Percentiles rank a stretch among this genome's conserved stretches.
Evolutionary conservation across 192 early-diverging fungal genomes (phyloP).

Genomic region (Allomyces macrogynus): DNA sequence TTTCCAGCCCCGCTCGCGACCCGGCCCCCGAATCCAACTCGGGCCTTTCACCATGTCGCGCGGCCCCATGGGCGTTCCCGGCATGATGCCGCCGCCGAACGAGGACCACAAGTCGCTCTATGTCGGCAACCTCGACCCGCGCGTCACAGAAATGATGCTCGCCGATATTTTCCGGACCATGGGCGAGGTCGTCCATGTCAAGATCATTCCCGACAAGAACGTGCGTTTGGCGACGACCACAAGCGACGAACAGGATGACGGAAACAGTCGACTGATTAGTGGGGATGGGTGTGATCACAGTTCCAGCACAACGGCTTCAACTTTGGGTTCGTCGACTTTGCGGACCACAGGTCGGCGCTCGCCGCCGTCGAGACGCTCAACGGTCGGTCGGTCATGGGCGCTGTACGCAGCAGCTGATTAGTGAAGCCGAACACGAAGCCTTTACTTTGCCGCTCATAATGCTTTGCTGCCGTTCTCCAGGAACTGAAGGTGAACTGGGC

Average conservation of each 20-base stretch:
- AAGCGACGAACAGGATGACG: not conserved
- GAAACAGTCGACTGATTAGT: not conserved
- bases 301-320: conserved; percentile 48
- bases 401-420: conserved; percentile 20
- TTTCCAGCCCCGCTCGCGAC: too few species aligned
- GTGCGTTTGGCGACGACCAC: conserved; percentile 16
- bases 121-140: conserved; percentile 69
- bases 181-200: conserved; percentile 44
- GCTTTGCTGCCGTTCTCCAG: conserved; percentile 10
- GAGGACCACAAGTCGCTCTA: conserved; percentile 30
- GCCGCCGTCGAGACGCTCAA: conserved; percentile 49
- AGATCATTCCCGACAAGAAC: conserved; percentile 59
- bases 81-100: too few species aligned
- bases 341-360: conserved; percentile 47
- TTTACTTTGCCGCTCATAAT: not conserved
- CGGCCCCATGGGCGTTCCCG: too few species aligned
- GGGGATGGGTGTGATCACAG: conserved; percentile 12
- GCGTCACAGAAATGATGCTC: conserved; percentile 49
- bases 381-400: conserved; percentile 38
- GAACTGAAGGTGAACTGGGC: conserved; percentile 55
- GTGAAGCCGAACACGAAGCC: not conserved
- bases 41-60: too few species aligned
- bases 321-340: conserved; percentile 80
- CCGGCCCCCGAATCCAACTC: too few species aligned
- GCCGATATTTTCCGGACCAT: conserved; percentile 50